Base-by-base conservation (phyloP, 1,284 basidiomycete species). In the Pholiota adiposa region DNA sequence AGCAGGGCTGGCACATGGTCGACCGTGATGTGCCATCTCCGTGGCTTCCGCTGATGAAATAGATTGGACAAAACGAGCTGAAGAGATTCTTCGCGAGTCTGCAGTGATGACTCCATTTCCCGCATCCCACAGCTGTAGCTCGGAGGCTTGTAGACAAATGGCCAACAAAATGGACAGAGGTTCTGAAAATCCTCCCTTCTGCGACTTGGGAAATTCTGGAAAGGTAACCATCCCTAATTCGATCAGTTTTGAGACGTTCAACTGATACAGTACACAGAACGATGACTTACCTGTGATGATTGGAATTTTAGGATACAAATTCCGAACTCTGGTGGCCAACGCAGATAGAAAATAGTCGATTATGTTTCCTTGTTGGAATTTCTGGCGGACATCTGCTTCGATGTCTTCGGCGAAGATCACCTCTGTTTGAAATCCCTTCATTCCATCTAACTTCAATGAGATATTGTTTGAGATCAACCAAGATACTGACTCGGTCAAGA, bases 391-490 rank as follows among this genome's bases (percentile, higher is more conserved):
- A 9, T 27, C 1, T 4, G 29, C 41, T 33, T 55, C 40, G 2
- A 46, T 44, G 12, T 55, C 40, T 46, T 55, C 53, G 21, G 43
- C 53, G n/a, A 36, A 55, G 14, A 55, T 55, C 0, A 55, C 27
- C 31, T 55, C 53, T 18, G 43, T 21, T 34, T 46, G 53, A 34
- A 44, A 55, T 46, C 53, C 53, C 41, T 55, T 7, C 8, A 55
- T 6, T 3, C 8, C 9, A 11, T 41, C 21, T 23, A 18, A 27
- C 5, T 8, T 31, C 19, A 44, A 11, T 43, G 14, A 19, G 11
- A 41, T 27, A 5, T 16, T 23, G 4, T 21, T 51, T 9, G 16
- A 21, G 18, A 2, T 14, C 3, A 25, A 53, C n/a, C n/a, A 29
- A 33, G 33, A 21, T n/a, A 53, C 51, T 41, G 3, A 55, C 53